phyloP scores from a whole-genome alignment of 1,284 basidiomycete genomes.

The Sanguinoderma infundibulare region DNA sequence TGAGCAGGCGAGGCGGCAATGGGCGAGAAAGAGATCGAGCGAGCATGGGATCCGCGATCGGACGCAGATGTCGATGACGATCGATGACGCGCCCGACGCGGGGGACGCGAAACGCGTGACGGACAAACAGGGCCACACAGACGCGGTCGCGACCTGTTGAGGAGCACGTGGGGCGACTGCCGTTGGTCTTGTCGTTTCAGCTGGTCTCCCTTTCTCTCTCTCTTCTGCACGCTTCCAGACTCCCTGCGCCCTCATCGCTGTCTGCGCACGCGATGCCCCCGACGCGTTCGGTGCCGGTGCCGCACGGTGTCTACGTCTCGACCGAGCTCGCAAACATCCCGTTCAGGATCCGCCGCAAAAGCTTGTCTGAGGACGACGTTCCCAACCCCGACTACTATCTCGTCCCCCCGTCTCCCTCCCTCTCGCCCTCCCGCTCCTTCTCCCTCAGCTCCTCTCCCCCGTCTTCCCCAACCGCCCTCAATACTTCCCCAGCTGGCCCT shows the following conservation, averaged over 20 bases:
- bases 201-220: neutral
- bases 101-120: slow-evolving; percentile 25
- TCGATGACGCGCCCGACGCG: slow-evolving; percentile 18
- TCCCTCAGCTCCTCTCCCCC: slow-evolving; percentile 25
- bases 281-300: slow-evolving; percentile 7
- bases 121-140: slow-evolving; percentile 29
- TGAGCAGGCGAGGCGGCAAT: neutral
- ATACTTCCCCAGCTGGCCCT: slow-evolving; percentile 16
- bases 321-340: slow-evolving; percentile 20
- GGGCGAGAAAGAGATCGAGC: neutral
- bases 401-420: slow-evolving; percentile 20
- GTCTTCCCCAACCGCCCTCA: slow-evolving; percentile 17
- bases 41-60: neutral
- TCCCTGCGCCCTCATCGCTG: neutral
- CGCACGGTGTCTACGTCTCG: slow-evolving; percentile 2
- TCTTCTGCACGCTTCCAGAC: neutral
- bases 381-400: slow-evolving; percentile 12
- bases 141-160: slow-evolving; percentile 31
- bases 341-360: slow-evolving; percentile 30
- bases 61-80: neutral
- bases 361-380: slow-evolving; percentile 25
- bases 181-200: neutral
- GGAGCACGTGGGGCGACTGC: neutral
- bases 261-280: slow-evolving; percentile 14
- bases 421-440: slow-evolving; percentile 22